Conservation (phyloP, 768 basidiomycete genomes). For the Tylopilus felleus region DNA sequence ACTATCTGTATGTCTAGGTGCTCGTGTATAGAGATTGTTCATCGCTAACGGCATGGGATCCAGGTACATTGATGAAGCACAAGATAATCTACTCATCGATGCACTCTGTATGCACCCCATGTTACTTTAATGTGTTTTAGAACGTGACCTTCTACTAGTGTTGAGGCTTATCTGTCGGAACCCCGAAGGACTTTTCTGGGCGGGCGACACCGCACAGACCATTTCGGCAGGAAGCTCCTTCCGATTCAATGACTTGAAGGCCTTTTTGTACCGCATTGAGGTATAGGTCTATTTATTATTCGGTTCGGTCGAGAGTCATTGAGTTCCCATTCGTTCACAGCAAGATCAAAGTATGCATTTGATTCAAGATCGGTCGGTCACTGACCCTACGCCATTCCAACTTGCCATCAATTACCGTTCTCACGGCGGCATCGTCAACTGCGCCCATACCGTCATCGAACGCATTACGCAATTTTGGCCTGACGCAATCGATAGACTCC, state of each 20-base stretch:
- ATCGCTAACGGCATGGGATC: neutral
- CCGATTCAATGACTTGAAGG: conserved; percentile 66
- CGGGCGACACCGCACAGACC: conserved; percentile 77
- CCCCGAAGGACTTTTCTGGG: conserved; percentile 69
- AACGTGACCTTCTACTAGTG: conserved; percentile 41
- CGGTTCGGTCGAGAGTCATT: neutral
- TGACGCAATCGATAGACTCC: conserved; percentile 56
- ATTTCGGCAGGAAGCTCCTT: conserved; percentile 73
- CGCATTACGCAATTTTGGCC: conserved; percentile 62
- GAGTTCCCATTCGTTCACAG: conserved; percentile 9
- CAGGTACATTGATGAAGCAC: conserved; percentile 70
- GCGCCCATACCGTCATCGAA: conserved; percentile 63
- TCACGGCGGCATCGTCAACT: conserved; percentile 71
- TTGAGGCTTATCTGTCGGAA: conserved; percentile 61
- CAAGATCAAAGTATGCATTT: conserved; percentile 15
- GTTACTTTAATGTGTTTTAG: neutral
- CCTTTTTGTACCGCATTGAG: conserved; percentile 62
- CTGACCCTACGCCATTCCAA: conserved; percentile 46
- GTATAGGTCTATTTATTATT: conserved; percentile 31
- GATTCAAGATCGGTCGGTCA: conserved; percentile 14
- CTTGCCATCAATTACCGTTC: conserved; percentile 66
- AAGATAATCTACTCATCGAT: conserved; percentile 70
- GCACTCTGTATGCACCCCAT: conserved; percentile 42
- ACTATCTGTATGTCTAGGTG: conserved; percentile 47
- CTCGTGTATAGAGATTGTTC: neutral